Evolutionary conservation across 805 yeast species (phyloP), one percentile per base, ranked within the genome.

Genomic region (Zygosaccharomyces lentus): DNA sequence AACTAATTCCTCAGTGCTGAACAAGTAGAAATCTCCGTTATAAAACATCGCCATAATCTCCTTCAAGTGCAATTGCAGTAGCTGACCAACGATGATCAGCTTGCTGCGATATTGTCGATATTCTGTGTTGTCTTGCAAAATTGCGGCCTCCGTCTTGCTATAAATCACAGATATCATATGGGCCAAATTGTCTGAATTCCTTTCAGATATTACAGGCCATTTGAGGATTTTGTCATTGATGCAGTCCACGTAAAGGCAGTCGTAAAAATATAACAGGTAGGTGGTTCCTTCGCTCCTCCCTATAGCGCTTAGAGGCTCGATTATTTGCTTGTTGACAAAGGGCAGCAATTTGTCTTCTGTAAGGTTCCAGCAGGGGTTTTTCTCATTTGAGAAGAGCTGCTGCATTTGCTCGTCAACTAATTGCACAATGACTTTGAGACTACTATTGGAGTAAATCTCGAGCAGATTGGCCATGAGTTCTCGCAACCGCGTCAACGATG

Each of bases 41-140:
- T 69, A 68, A 36, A 71, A 71, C 59, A 62, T 54, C 8, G 66
- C 64, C 70, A 70, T 65, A 23, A 70, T 69, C 5, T 70, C 72
- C 34, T 62, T 65, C 48, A 71, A 44, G 51, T 70, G 83, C 67
- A 57, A 48, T 9, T 63, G 59, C 30, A 64, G 43, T 4, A 65
- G 46, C 35, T 49, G 55, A n/a, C 67, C 59, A 9, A 59, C 49
- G 16, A 57, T 51, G 6, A 48, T 48, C 24, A 65, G 55, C 37
- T 59, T 64, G 34, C 59, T 66, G 12, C 66, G 56, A 17, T 47
- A 21, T 27, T 63, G 64, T 9, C 49, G 50, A 15, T 68, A 54
- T 8, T 47, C 43, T 5, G 56, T 57, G 23, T 51, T 45, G 2
- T 44, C 43, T 5, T 53, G 37, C 2, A 63, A 52, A 2, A 13